phyloP scores from a whole-genome alignment of 2,329 filamentous ascomycete genomes.

The Diplodia scrobiculata region DNA sequence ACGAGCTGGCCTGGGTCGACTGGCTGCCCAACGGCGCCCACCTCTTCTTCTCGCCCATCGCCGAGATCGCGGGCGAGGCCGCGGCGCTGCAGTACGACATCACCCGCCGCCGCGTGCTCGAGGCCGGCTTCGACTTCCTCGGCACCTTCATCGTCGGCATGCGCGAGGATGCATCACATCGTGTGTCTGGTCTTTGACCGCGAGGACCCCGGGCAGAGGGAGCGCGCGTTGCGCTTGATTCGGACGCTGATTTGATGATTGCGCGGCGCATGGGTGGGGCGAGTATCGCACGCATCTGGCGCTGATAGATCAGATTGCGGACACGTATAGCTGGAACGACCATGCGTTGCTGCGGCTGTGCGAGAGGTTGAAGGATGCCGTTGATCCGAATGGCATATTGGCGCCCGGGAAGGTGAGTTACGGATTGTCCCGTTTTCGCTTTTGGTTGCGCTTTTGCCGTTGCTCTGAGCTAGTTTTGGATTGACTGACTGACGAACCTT shows the following conservation, averaged over 20 bases:
- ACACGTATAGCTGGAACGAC: slow-evolving; percentile 52
- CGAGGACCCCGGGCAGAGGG: slow-evolving; percentile 34
- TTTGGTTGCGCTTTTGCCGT: no score
- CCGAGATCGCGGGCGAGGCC: slow-evolving; percentile 49
- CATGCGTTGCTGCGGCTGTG: slow-evolving; percentile 50
- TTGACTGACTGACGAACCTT: neutral
- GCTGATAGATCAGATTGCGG: slow-evolving; percentile 52
- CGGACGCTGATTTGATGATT: slow-evolving; percentile 45
- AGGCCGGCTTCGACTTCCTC: slow-evolving; percentile 36
- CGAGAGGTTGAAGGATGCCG: slow-evolving; percentile 49
- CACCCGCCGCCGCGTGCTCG: slow-evolving; percentile 33
- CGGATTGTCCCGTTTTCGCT: neutral
- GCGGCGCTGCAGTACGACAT: slow-evolving; percentile 46
- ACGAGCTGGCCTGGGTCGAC: slow-evolving; percentile 45
- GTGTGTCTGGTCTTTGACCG: slow-evolving; percentile 43
- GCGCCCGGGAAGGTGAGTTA: slow-evolving; percentile 34
- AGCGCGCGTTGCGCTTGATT: slow-evolving; percentile 36
- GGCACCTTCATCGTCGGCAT: slow-evolving; percentile 37
- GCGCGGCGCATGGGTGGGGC: slow-evolving; percentile 47
- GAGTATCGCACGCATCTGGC: slow-evolving; percentile 54
- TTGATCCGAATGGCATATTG: slow-evolving; percentile 47
- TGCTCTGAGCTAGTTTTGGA: no score
- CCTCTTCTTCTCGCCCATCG: slow-evolving; percentile 51
- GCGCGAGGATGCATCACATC: slow-evolving; percentile 50
- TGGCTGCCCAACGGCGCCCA: slow-evolving; percentile 52